Percentiles rank a stretch among this genome's conserved stretches.
These are phyloP conservation scores for Dendrobium catenatum DNA, from an alignment of 106 monocot species.

Conservation along the genomic window DNA sequence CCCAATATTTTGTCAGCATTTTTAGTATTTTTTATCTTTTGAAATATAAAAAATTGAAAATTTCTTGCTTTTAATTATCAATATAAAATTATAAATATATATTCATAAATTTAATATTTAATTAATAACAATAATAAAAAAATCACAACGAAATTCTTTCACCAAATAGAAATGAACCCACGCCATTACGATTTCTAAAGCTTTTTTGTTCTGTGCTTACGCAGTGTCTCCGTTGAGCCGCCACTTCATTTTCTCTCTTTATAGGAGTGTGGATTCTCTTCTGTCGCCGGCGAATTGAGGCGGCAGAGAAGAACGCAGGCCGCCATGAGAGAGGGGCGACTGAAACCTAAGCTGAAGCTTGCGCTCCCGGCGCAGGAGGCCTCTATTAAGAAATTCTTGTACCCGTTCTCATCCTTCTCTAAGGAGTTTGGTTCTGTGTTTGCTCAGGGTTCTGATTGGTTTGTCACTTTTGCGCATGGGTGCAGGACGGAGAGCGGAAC, in stretches of 20 bases:
- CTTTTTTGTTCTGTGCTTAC: no score
- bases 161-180: no score
- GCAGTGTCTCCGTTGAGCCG: neutral
- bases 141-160: no score
- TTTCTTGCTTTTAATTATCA: no score
- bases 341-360: slow-evolving; percentile 18
- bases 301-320: neutral
- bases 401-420: no score
- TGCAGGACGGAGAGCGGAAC: slow-evolving; percentile 68
- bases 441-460: neutral
- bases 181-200: no score
- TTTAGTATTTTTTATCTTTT: no score
- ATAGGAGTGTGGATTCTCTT: neutral
- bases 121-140: no score
- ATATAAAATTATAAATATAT: no score
- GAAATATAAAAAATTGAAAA: no score
- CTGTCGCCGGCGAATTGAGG: neutral
- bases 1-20: neutral
- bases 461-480: neutral
- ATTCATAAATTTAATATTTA: no score
- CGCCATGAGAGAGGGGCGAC: slow-evolving; percentile 7
- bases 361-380: slow-evolving; percentile 34
- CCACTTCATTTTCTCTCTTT: neutral
- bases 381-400: slow-evolving; percentile 63
- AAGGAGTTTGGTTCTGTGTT: neutral